Evolutionary conservation across 305 asterid genomes (phyloP).

Genomic region (Salvia sclarea): DNA sequence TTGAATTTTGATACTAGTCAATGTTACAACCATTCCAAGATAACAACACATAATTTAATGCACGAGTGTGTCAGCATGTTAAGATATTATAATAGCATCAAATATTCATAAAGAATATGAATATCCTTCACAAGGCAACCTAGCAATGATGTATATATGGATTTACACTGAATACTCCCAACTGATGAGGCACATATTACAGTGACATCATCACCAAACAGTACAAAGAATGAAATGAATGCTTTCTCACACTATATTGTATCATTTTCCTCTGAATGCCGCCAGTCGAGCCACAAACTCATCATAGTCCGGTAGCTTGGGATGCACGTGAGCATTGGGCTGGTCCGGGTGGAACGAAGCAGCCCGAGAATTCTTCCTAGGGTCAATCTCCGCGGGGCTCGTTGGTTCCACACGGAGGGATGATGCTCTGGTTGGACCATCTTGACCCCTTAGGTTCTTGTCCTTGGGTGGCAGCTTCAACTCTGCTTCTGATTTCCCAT

Average conservation of each 20-base stretch:
- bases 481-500: slow-evolving; percentile 32
- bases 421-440: slow-evolving; percentile 40
- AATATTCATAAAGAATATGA: slow-evolving; percentile 34
- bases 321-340: slow-evolving; percentile 59
- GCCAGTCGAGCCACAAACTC: slow-evolving; percentile 76
- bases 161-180: slow-evolving; percentile 1
- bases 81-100: neutral
- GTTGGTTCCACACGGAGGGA: slow-evolving; percentile 56
- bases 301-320: slow-evolving; percentile 78
- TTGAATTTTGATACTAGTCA: no score
- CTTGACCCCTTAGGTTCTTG: slow-evolving; percentile 33
- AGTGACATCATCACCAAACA: neutral
- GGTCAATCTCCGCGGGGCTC: slow-evolving; percentile 31
- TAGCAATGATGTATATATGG: slow-evolving; percentile 17
- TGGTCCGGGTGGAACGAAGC: slow-evolving; percentile 53
- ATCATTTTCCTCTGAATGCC: slow-evolving; percentile 44
- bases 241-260: neutral
- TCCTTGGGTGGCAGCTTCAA: slow-evolving; percentile 14
- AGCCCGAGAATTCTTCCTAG: slow-evolving; percentile 47
- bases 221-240: slow-evolving; percentile 30
- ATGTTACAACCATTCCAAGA: no score
- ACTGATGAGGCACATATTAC: neutral
- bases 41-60: neutral
- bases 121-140: slow-evolving; percentile 13
- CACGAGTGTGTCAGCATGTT: neutral